Base-by-base conservation (phyloP, 345 rosid genomes). In the Pseudoturritis turrita region DNA sequence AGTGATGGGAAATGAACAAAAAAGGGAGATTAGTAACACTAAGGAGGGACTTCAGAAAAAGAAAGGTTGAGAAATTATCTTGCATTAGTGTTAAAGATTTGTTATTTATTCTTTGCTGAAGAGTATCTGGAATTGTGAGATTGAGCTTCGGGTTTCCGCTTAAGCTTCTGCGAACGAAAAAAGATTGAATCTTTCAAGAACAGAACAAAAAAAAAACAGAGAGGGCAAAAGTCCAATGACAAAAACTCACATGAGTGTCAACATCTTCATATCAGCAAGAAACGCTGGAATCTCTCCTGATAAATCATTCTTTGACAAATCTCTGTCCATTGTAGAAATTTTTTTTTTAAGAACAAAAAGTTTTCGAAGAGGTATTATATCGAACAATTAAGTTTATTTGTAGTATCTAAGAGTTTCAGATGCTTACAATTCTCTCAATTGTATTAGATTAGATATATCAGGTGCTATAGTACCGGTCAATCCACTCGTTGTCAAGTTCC, bases 231-330 rank as follows among this genome's bases (percentile, higher is more conserved):
- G 18, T 55, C n/a, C 9, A 14, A 12, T 26, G 52, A 18, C 11
- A 50, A 0, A 43, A 46, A 50, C 96, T 83, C 64, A 88, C 88
- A 90, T 62, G 45, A 67, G 6, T 53, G 57, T 83, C 65, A 90
- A 69, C 65, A 62, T 72, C 19, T 79, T 25, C 81, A 88, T 31
- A 29, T 75, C 40, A 18, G 84, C 75, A 4, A 90, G 80, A 75
- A 80, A 77, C 10, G 35, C 61, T 2, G 96, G 93, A 35, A 89
- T 69, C 0, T 57, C 7, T 53, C 91, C 93, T 12, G 71, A 73
- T 65, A 89, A 74, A 66, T 50, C 73, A 63, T 84, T 88, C 19
- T 78, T 72, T 2, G 94, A 90, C 15, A 88, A 76, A 72, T 88
- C 91, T 80, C 96, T 90, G 82, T 36, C 12, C 58, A 52, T 59